phyloP scores from a whole-genome alignment of 1,284 basidiomycete genomes.

The Exobasidium cylindrosporum region DNA sequence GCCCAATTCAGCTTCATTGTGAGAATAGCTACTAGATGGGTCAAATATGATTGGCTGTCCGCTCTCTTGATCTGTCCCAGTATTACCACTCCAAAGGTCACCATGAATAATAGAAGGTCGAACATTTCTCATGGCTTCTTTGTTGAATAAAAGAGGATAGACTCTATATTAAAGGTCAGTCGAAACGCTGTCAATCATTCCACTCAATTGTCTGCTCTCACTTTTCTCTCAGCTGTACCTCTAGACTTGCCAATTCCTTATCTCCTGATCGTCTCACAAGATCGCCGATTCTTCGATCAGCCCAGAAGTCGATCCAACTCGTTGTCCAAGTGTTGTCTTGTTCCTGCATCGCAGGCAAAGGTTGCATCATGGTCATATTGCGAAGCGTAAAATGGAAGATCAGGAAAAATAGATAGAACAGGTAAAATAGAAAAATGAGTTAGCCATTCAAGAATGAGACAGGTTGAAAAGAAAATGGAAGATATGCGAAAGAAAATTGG shows the following conservation, averaged over 20 bases:
- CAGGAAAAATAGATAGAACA: too few species aligned
- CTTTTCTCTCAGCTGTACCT: constrained; percentile 58
- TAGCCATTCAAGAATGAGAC: neutral
- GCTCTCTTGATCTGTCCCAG: constrained; percentile 54
- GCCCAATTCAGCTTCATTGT: constrained; percentile 80
- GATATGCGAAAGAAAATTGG: neutral
- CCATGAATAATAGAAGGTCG: constrained; percentile 77
- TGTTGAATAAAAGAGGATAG: constrained; percentile 67
- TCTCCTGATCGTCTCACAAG: constrained; percentile 13
- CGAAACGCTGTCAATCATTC: neutral
- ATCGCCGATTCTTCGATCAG: constrained; percentile 20
- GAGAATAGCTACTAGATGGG: constrained; percentile 76
- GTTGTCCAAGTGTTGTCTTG: constrained; percentile 22
- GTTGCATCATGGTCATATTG: neutral
- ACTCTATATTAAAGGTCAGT: constrained; percentile 55
- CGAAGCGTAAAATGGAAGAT: too few species aligned
- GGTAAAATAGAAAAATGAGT: neutral
- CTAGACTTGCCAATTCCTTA: constrained; percentile 13
- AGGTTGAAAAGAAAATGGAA: neutral
- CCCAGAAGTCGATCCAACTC: constrained; percentile 20
- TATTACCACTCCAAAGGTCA: constrained; percentile 68
- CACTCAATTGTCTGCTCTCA: neutral
- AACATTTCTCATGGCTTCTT: constrained; percentile 60
- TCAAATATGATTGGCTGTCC: constrained; percentile 70
- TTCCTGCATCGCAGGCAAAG: constrained; percentile 9